Base-by-base conservation (phyloP, 768 basidiomycete genomes). In the Lactarius quietus region DNA sequence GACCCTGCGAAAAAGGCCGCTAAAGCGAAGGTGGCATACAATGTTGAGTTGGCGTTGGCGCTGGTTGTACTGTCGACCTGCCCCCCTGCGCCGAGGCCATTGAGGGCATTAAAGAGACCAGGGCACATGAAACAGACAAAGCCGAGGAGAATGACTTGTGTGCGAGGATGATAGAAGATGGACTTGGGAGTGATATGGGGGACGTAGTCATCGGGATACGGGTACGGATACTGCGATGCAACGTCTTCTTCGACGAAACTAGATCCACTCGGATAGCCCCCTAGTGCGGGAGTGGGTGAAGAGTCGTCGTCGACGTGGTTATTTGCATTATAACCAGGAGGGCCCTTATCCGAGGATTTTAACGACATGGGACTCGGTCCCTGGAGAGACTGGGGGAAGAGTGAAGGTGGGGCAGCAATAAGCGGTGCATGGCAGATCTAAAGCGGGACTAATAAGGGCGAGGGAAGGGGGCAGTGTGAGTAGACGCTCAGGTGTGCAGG, bases 81-180 rank as follows among this genome's bases (percentile, higher is more conserved):
- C 4, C 92, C 92, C 54, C 88, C 90, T 53, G 82, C 91, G 5
- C 93, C 92, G 53, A 95, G 80, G 38, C 92, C 90, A 62, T 84
- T 88, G 71, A 92, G 78, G 0, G 90, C 86, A 71, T 92, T 93
- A 77, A 90, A 92, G 63, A 92, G 82, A 64, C 91, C 90, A 73
- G 76, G 77, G 62, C 78, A 77, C 72, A 81, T 74, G 72, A 82
- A 82, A 68, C 88, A 89, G 56, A 91, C 84, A 55, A 91, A 80
- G 48, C 88, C 90, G 20, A 91, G 78, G 74, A 92, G 76, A 59
- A 74, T 74, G 57, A 89, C 79, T 74, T 88, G 86, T 0, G 82
- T 84, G 64, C 79, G 70, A 26, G 86, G 82, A 68, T 87, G 78
- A 66, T 83, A 82, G 72, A 88, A 89, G 33, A 87, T 8, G 15